Conservation (phyloP, 2,329 filamentous ascomycete genomes). For the Fusarium subglutinans region DNA sequence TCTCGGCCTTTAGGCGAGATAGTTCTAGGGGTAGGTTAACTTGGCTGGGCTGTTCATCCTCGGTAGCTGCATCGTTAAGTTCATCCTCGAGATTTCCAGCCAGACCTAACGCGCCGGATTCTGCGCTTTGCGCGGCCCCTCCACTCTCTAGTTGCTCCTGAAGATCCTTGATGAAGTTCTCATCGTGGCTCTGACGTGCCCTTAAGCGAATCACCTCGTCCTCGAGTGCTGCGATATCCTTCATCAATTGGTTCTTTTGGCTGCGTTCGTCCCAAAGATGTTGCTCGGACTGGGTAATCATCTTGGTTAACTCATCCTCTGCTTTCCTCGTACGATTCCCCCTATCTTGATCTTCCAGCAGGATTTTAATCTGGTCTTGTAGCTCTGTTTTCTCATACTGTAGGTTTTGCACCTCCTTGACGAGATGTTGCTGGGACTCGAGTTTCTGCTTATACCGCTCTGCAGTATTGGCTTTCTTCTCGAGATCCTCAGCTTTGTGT, state of each 20-base stretch:
- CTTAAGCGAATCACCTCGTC: constrained; percentile 59
- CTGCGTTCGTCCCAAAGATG: constrained; percentile 55
- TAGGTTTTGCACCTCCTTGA: constrained; percentile 64
- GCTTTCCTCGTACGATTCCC: constrained; percentile 48
- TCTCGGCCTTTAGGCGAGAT: constrained; percentile 69
- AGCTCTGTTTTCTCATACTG: constrained; percentile 65
- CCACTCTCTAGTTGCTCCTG: constrained; percentile 64
- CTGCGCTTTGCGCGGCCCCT: constrained; percentile 35
- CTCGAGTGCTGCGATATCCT: constrained; percentile 56
- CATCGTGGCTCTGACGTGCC: constrained; percentile 59
- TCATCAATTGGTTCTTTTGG: constrained; percentile 58
- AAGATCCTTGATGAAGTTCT: constrained; percentile 65
- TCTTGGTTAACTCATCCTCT: constrained; percentile 53
- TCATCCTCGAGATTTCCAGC: constrained; percentile 67
- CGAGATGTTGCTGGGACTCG: constrained; percentile 63
- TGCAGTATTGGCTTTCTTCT: constrained; percentile 70
- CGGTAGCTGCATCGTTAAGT: constrained; percentile 59
- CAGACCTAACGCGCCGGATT: constrained; percentile 24
- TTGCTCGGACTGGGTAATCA: constrained; percentile 54
- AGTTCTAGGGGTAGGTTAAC: constrained; percentile 60
- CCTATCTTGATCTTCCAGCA: constrained; percentile 49
- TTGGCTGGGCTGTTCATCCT: constrained; percentile 43
- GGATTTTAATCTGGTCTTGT: constrained; percentile 56
- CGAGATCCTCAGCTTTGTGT: constrained; percentile 65
- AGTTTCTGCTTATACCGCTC: constrained; percentile 72